These are phyloP conservation scores for Beauveria bassiana DNA, from an alignment of 2,329 filamentous ascomycete genomes.

Conservation along the genomic window DNA sequence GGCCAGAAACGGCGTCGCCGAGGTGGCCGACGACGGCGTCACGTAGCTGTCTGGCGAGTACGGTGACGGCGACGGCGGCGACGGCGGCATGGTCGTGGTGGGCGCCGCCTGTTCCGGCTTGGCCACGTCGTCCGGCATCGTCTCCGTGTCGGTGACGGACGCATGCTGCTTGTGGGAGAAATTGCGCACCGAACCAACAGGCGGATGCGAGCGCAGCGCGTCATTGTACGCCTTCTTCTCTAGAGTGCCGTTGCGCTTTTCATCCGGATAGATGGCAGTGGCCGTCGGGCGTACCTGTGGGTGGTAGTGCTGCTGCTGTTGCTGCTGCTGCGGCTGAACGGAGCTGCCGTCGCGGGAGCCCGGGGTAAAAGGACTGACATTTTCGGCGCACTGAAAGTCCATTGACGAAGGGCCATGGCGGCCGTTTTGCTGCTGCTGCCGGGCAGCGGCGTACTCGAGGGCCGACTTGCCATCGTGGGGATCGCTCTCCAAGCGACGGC, in stretches of 20 bases:
- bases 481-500: slow-evolving; percentile 18
- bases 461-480: background rate
- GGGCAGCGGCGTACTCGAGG: slow-evolving; percentile 10
- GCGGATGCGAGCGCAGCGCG: slow-evolving; percentile 7
- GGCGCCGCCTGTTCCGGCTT: background rate
- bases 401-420: slow-evolving; percentile 27
- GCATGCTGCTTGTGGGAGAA: slow-evolving; percentile 8
- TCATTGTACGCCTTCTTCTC: background rate
- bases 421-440: slow-evolving; percentile 12
- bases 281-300: background rate
- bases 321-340: slow-evolving; percentile 13
- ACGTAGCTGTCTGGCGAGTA: slow-evolving; percentile 3
- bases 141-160: background rate
- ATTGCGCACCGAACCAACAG: background rate
- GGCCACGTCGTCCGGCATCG: background rate
- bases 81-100: background rate
- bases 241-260: too few relatives aligned
- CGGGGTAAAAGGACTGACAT: slow-evolving; percentile 32
- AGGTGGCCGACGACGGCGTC: slow-evolving; percentile 4
- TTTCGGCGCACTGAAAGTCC: slow-evolving; percentile 44
- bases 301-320: slow-evolving; percentile 13
- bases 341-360: slow-evolving; percentile 26
- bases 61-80: background rate
- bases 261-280: too few relatives aligned
- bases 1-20: slow-evolving; percentile 1